Evolutionary conservation across 2,329 filamentous ascomycete genomes (phyloP).

Genomic region (Rhynchosporium graminicola): DNA sequence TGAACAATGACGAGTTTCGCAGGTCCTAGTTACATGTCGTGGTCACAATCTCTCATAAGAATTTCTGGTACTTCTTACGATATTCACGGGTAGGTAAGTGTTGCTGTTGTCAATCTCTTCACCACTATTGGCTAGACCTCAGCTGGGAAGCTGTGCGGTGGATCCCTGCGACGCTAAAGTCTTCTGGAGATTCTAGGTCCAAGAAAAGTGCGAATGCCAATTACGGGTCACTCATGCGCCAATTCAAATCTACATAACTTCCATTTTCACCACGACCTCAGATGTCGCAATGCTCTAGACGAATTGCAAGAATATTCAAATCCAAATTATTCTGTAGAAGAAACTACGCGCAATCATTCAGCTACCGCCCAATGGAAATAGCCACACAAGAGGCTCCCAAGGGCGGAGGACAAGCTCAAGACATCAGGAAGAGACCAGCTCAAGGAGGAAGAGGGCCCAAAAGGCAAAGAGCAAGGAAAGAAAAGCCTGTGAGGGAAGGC

Average conservation of each 20-base stretch:
- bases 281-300: constrained; percentile 17
- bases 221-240: background rate
- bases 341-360: constrained; percentile 11
- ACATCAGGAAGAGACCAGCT: constrained; percentile 35
- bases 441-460: constrained; percentile 44
- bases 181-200: background rate
- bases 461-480: constrained; percentile 56
- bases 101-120: background rate
- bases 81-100: background rate
- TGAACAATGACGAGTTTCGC: too few relatives aligned
- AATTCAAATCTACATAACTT: background rate
- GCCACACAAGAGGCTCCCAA: constrained; percentile 1
- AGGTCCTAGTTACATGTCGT: too few relatives aligned
- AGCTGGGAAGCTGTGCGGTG: background rate
- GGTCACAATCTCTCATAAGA: too few relatives aligned
- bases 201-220: background rate
- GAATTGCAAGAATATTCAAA: background rate
- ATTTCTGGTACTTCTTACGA: too few relatives aligned
- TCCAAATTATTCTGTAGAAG: background rate
- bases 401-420: constrained; percentile 11
- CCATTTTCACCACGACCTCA: background rate
- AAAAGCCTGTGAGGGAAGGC: constrained; percentile 56
- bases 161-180: background rate
- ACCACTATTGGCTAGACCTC: background rate
- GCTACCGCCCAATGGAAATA: constrained; percentile 25